These are phyloP conservation scores for Penicillium decumbens DNA, from an alignment of 2,329 filamentous ascomycete genomes.

Conservation along the genomic window DNA sequence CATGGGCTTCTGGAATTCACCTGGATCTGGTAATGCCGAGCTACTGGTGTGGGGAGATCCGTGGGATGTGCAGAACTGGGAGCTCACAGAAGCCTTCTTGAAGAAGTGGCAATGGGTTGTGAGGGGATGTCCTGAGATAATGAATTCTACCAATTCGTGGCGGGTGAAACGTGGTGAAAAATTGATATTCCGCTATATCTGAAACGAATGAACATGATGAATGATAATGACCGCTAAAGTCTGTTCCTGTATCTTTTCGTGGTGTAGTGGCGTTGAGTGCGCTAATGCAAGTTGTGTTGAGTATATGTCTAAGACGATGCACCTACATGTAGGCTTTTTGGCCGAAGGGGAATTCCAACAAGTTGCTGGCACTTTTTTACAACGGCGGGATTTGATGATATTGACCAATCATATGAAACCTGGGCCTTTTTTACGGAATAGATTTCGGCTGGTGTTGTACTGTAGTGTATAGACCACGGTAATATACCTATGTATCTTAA, in stretches of 20 bases:
- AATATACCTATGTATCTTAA: neutral
- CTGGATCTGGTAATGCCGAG: conserved; percentile 21
- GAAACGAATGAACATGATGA: neutral
- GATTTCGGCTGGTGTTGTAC: neutral
- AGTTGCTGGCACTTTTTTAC: conserved; percentile 5
- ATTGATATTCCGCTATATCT: conserved; percentile 27
- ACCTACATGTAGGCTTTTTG: no score
- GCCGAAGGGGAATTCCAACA: neutral
- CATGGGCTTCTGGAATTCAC: conserved; percentile 30
- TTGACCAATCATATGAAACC: neutral
- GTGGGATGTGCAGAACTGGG: conserved; percentile 46
- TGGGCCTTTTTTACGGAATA: neutral
- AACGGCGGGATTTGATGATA: neutral
- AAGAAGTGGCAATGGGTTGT: conserved; percentile 43
- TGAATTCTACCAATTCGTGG: conserved; percentile 28
- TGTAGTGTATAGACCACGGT: neutral
- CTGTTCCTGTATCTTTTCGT: neutral
- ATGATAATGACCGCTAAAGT: neutral
- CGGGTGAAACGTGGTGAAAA: conserved; percentile 24
- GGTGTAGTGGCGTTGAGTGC: neutral
- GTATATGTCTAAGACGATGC: no score
- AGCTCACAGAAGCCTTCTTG: conserved; percentile 45
- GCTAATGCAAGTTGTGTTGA: conserved; percentile 8
- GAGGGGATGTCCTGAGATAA: conserved; percentile 23
- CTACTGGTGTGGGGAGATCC: conserved; percentile 51